Conservation (phyloP, 306 rosid species). For the Begonia fuchsioides region DNA sequence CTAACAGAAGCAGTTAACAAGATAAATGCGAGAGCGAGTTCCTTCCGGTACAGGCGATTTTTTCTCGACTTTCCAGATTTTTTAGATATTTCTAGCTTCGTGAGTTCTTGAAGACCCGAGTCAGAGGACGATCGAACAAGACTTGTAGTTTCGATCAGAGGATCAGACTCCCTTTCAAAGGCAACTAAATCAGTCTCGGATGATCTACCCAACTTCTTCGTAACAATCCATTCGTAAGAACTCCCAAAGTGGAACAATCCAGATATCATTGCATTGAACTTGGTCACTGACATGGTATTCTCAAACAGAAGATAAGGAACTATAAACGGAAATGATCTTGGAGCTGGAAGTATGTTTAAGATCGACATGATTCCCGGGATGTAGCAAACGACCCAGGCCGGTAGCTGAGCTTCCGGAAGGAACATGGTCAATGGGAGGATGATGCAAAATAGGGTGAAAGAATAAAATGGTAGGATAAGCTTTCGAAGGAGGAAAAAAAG, state of each 20-base stretch:
- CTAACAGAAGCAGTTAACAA: constrained; percentile 75
- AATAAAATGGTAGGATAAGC: constrained; percentile 91
- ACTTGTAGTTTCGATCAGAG: constrained; percentile 32
- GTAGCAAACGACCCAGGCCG: constrained; percentile 93
- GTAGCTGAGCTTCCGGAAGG: constrained; percentile 95
- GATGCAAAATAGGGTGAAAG: constrained; percentile 93
- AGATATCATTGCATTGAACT: constrained; percentile 95
- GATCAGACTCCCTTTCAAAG: constrained; percentile 52
- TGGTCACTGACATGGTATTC: constrained; percentile 96
- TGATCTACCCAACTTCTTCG: constrained; percentile 89
- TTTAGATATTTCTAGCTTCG: constrained; percentile 54
- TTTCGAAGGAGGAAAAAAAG: constrained; percentile 92
- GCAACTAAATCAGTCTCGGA: constrained; percentile 80
- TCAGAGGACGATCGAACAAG: constrained; percentile 80
- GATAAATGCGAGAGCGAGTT: constrained; percentile 79
- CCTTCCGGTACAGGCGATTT: constrained; percentile 84
- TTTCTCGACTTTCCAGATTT: constrained; percentile 44
- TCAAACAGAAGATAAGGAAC: constrained; percentile 93
- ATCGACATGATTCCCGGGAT: constrained; percentile 92
- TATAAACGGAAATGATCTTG: constrained; percentile 73
- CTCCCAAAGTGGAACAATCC: constrained; percentile 85
- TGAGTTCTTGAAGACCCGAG: constrained; percentile 68
- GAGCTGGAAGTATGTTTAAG: constrained; percentile 75
- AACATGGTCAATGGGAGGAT: constrained; percentile 98
- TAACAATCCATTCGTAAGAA: constrained; percentile 95